Evolutionary conservation across 345 rosid species (phyloP), one percentile per base, ranked within the genome.

Genomic region (Acer negundo): DNA sequence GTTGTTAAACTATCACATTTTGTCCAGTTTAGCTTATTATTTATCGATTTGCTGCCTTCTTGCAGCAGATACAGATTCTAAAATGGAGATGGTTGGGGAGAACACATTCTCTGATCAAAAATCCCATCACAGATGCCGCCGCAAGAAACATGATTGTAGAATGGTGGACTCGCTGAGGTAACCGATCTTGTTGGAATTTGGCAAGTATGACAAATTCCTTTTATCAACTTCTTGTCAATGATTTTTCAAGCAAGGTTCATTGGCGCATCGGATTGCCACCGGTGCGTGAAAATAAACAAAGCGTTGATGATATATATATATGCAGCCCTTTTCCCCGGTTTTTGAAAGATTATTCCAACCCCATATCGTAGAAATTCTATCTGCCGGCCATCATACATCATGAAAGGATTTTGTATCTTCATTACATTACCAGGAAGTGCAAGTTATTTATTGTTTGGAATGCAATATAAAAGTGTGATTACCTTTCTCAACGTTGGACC

Each of bases 141-240:
- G 94, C 35, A 94, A 93, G 93, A 92, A 94, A 84, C 90, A 93
- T 62, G 98, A 96, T 70, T 90, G 77, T 72, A 89, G 92, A 84
- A 88, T 90, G 91, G 82, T 86, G n/a, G 88, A 86, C 70, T 73
- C 93, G 28, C 74, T 85, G 78, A 87, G 82, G 81, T 94, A 67
- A 77, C 20, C 7, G 2, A n/a, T 42, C 74, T 77, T 72, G 69
- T 77, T 61, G 78, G 66, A 42, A 64, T 53, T 69, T 71, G 46
- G 58, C 62, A 65, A 49, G 17, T 53, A 38, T 72, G 51, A 2
- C 44, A 20, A 22, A 24, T 47, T 49, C 19, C 62, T 15, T 15
- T 61, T 35, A 3, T 22, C 49, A 35, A 20, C 31, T 22, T 16
- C 69, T 16, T 10, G 22, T 26, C 49, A 72, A 31, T 24, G 56